Evolutionary conservation across 345 rosid species (phyloP).

Genomic region (Syzygium oleosum): DNA sequence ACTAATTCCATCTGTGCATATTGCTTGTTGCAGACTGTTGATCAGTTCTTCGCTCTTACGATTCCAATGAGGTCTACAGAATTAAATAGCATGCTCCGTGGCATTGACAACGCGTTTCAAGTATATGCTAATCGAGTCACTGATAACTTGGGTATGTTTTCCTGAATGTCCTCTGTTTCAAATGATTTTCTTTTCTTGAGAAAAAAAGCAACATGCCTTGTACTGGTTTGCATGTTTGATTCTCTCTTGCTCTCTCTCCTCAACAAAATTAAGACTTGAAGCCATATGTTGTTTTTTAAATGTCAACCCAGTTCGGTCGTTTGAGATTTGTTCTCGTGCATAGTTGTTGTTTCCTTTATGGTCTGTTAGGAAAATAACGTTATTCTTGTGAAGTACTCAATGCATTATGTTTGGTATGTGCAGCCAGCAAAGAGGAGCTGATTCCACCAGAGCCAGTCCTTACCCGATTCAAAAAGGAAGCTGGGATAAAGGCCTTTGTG

Average conservation of each 20-base stretch:
- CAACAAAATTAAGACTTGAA: not conserved
- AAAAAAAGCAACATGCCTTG: not conserved
- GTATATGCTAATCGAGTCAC: slow-evolving; percentile 67
- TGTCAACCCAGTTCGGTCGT: not conserved
- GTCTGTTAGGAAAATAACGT: not conserved
- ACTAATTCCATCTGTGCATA: not conserved
- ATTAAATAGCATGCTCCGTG: slow-evolving; percentile 65
- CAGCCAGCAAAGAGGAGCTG: slow-evolving; percentile 88
- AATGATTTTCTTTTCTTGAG: not conserved
- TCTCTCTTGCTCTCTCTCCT: not conserved
- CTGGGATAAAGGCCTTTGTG: slow-evolving; percentile 86
- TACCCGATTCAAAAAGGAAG: slow-evolving; percentile 81
- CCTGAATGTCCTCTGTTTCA: not conserved
- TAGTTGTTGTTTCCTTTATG: not conserved
- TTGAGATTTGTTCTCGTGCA: not conserved
- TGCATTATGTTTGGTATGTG: slow-evolving; percentile 8
- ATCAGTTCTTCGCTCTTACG: slow-evolving; percentile 80
- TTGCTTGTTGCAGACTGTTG: slow-evolving; percentile 74
- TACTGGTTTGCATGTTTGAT: not conserved
- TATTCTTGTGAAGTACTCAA: not conserved
- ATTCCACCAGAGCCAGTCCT: slow-evolving; percentile 93
- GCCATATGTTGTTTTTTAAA: not conserved
- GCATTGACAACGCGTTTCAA: slow-evolving; percentile 93
- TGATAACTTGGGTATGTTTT: slow-evolving; percentile 70
- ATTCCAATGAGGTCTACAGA: slow-evolving; percentile 88